Conservation (phyloP, 805 yeast species). For the Kodamaea nitidulidarum region DNA sequence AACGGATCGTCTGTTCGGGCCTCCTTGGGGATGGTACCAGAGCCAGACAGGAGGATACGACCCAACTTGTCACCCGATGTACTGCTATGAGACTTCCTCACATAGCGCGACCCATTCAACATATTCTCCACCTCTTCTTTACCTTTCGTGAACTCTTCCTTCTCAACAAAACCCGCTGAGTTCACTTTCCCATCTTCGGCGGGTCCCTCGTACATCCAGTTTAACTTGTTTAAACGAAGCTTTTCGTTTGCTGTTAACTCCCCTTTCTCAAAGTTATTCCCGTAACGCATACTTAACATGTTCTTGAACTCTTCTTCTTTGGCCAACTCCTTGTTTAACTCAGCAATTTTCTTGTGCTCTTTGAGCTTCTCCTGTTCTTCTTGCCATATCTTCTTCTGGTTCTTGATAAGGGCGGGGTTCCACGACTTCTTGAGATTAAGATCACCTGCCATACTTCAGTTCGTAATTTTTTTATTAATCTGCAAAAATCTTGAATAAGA, state of each 20-base stretch:
- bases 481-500: background rate
- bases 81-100: slow-evolving; percentile 3
- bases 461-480: background rate
- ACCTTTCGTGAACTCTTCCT: slow-evolving; percentile 30
- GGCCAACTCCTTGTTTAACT: slow-evolving; percentile 58
- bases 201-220: slow-evolving; percentile 83
- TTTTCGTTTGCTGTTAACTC: slow-evolving; percentile 18
- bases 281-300: slow-evolving; percentile 45
- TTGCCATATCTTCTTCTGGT: slow-evolving; percentile 81
- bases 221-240: slow-evolving; percentile 48
- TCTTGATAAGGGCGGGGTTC: slow-evolving; percentile 87
- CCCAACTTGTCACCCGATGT: slow-evolving; percentile 6
- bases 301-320: slow-evolving; percentile 60
- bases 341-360: slow-evolving; percentile 63
- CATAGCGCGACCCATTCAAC: slow-evolving; percentile 38
- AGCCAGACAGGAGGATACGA: slow-evolving; percentile 16
- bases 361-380: slow-evolving; percentile 71
- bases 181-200: slow-evolving; percentile 28
- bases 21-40: slow-evolving; percentile 15
- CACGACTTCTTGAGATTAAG: slow-evolving; percentile 90
- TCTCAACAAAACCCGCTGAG: slow-evolving; percentile 36
- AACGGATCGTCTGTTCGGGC: slow-evolving; percentile 47
- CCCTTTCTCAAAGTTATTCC: slow-evolving; percentile 30
- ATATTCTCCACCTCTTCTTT: slow-evolving; percentile 46
- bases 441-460: slow-evolving; percentile 62